Evolutionary conservation across 192 early-diverging fungal genomes (phyloP).

Genomic region (Linnemannia exigua): DNA sequence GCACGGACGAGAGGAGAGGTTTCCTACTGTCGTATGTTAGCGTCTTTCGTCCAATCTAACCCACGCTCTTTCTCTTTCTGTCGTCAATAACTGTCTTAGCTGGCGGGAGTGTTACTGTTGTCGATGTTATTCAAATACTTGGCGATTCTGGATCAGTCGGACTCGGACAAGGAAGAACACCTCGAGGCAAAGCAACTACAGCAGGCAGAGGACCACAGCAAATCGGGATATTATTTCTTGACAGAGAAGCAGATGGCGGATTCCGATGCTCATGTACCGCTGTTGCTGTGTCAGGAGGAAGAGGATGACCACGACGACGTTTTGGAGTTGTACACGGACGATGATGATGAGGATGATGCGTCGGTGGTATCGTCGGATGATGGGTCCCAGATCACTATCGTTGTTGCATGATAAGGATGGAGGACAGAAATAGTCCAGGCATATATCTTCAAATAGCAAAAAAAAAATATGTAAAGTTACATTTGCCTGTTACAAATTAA

Average conservation of each 20-base stretch:
- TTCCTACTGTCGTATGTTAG: background rate
- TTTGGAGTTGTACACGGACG: background rate
- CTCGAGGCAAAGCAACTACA: slow-evolving; percentile 5
- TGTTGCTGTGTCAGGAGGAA: slow-evolving; percentile 7
- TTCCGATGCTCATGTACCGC: slow-evolving; percentile 15
- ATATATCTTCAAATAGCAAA: background rate
- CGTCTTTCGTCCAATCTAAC: background rate
- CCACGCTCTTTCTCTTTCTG: background rate
- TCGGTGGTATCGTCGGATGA: background rate
- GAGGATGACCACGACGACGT: slow-evolving; percentile 5
- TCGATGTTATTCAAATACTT: slow-evolving; percentile 40
- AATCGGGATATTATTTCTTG: slow-evolving; percentile 5
- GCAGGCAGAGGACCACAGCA: no score
- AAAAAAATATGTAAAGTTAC: slow-evolving; percentile 1
- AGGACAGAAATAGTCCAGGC: background rate
- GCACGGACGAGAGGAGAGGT: background rate
- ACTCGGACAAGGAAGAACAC: slow-evolving; percentile 11
- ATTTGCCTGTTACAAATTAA: background rate
- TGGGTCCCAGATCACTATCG: background rate
- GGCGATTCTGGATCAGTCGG: slow-evolving; percentile 5
- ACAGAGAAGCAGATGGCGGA: slow-evolving; percentile 30
- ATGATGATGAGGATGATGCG: background rate
- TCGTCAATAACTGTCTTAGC: slow-evolving; percentile 8
- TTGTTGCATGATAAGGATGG: background rate
- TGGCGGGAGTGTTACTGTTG: slow-evolving; percentile 30